These are phyloP conservation scores for Ulmus americana DNA, from an alignment of 331 rosid genomes.

Conservation along the genomic window DNA sequence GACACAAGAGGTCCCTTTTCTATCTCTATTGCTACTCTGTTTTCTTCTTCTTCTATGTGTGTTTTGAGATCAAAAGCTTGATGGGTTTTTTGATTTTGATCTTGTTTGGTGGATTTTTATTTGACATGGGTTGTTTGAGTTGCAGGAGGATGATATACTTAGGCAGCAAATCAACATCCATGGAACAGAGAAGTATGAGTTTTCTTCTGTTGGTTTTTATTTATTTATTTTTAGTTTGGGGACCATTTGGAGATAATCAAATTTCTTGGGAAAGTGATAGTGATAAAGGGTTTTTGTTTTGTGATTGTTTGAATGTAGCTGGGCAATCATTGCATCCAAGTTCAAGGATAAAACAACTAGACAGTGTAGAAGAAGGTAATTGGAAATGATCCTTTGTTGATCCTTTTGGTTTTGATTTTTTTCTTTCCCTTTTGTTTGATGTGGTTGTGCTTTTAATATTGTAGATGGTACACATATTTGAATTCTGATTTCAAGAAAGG, in stretches of 20 bases:
- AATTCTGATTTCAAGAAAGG: slow-evolving; percentile 99
- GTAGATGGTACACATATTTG: slow-evolving; percentile 97
- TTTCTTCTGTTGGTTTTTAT: slow-evolving; percentile 3
- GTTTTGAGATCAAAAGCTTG: neutral
- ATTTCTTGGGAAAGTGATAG: neutral
- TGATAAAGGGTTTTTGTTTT: slow-evolving; percentile 2
- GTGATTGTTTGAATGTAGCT: slow-evolving; percentile 40
- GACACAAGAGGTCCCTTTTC: slow-evolving; percentile 72
- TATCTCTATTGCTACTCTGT: neutral
- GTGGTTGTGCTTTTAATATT: slow-evolving; percentile 19
- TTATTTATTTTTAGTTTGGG: neutral
- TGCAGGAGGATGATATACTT: slow-evolving; percentile 95
- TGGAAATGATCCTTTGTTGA: slow-evolving; percentile 13
- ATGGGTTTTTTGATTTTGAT: neutral
- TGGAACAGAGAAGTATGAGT: slow-evolving; percentile 84
- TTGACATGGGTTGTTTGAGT: slow-evolving; percentile 33
- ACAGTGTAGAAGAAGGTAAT: slow-evolving; percentile 95
- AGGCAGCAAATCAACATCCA: slow-evolving; percentile 68
- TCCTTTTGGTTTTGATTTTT: slow-evolving; percentile 3
- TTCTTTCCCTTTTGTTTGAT: slow-evolving; percentile 17
- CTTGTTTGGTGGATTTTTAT: slow-evolving; percentile 6
- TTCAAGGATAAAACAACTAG: slow-evolving; percentile 94
- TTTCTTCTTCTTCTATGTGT: neutral
- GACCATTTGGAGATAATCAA: neutral
- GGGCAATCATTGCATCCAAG: slow-evolving; percentile 97